phyloP scores from a whole-genome alignment of 495 filamentous ascomycete genomes.

The Aspergillus wentii region DNA sequence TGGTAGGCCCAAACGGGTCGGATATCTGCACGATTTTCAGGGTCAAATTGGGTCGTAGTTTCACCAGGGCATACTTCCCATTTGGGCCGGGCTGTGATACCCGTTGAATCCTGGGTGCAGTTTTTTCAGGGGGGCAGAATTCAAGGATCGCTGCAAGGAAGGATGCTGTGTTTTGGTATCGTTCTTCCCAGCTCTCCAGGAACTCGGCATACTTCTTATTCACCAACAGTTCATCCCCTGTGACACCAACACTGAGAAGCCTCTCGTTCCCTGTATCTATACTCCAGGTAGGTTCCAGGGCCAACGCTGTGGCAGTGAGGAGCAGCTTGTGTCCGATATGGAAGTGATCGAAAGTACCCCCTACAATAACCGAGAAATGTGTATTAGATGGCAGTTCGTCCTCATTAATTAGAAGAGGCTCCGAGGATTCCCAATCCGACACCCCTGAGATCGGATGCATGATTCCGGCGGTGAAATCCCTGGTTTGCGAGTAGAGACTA shows the following conservation, averaged over 20 bases:
- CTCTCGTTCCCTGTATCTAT: conserved; percentile 30
- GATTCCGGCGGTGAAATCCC: conserved; percentile 15
- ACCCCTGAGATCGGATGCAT: conserved; percentile 26
- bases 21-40: conserved; percentile 78
- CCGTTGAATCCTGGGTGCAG: conserved; percentile 21
- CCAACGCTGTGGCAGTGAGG: conserved; percentile 75
- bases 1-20: conserved; percentile 88
- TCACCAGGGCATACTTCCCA: conserved; percentile 45
- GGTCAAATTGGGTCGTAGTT: conserved; percentile 39
- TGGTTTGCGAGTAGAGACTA: conserved; percentile 14
- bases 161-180: conserved; percentile 58
- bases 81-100: conserved; percentile 41
- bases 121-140: conserved; percentile 31
- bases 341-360: conserved; percentile 94
- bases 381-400: conserved; percentile 14
- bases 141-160: conserved; percentile 73
- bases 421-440: conserved; percentile 19
- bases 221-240: conserved; percentile 75
- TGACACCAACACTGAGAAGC: conserved; percentile 73
- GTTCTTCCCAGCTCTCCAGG: conserved; percentile 71
- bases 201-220: conserved; percentile 84
- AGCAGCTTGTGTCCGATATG: conserved; percentile 95
- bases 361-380: conserved; percentile 67
- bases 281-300: conserved; percentile 46
- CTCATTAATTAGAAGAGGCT: conserved; percentile 18